Conservation (phyloP, 1,284 basidiomycete species). For the Heliocybe sulcata region DNA sequence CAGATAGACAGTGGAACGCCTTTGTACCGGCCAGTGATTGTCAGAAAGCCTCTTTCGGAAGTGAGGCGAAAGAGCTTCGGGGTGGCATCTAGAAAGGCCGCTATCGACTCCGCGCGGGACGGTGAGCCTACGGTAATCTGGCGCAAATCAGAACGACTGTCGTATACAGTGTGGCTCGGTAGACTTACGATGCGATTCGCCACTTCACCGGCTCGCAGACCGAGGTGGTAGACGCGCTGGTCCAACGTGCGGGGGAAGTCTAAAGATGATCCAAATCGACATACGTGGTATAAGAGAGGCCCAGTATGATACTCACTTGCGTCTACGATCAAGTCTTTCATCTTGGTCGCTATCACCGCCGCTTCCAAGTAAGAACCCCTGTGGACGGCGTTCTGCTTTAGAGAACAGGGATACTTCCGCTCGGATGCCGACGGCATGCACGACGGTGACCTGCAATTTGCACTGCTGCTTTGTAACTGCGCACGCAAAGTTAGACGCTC, state of each 20-base stretch:
- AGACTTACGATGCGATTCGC: conserved; percentile 71
- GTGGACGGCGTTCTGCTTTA: not conserved
- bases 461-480: too few species aligned
- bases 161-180: not conserved
- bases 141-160: not conserved
- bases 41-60: conserved; percentile 76
- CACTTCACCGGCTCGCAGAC: conserved; percentile 65
- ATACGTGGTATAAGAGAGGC: conserved; percentile 3
- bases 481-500: too few species aligned
- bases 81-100: conserved; percentile 48
- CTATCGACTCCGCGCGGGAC: conserved; percentile 58
- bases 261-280: conserved; percentile 19
- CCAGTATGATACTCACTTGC: not conserved
- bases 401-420: not conserved
- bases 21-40: conserved; percentile 71
- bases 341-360: not conserved
- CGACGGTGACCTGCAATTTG: too few species aligned
- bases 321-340: conserved; percentile 3
- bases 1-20: conserved; percentile 66
- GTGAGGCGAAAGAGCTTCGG: conserved; percentile 55
- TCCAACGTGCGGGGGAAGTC: conserved; percentile 71
- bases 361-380: not conserved
- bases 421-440: not conserved
- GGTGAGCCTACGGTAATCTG: conserved; percentile 75
- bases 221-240: conserved; percentile 73